phyloP scores from a whole-genome alignment of 2,329 filamentous ascomycete genomes.

The Neoascochyta sp. region DNA sequence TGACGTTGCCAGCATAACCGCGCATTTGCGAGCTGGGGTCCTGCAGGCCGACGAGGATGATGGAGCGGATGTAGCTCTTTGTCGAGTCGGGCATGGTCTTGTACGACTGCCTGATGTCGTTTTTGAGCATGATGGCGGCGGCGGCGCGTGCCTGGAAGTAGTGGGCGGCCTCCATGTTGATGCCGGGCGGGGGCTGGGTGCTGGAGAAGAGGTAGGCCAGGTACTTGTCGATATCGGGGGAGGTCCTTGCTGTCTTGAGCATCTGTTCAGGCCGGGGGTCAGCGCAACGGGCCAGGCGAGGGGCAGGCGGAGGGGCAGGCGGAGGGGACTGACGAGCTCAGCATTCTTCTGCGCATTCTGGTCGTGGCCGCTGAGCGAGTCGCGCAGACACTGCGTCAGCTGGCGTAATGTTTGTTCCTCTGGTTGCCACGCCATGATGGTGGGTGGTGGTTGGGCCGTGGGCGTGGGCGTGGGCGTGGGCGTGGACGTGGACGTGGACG shows the following conservation, averaged over 20 bases:
- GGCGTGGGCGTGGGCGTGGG: too few species aligned
- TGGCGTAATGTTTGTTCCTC: conserved; percentile 81
- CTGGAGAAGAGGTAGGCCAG: conserved; percentile 85
- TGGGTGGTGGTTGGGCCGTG: conserved; percentile 13
- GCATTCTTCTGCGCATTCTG: conserved; percentile 80
- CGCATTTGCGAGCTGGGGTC: conserved; percentile 80
- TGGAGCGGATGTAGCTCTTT: conserved; percentile 72
- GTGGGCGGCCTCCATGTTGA: conserved; percentile 57
- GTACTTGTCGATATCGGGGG: conserved; percentile 96
- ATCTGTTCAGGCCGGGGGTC: conserved; percentile 58
- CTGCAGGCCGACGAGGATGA: conserved; percentile 73
- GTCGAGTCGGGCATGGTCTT: conserved; percentile 71
- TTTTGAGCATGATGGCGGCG: conserved; percentile 92
- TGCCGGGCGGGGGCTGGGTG: conserved; percentile 56
- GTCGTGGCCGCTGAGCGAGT: conserved; percentile 84
- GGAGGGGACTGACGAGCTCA: conserved; percentile 64
- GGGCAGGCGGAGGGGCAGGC: conserved; percentile 6
- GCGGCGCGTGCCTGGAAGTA: conserved; percentile 78
- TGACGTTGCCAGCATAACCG: conserved; percentile 85
- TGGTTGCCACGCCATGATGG: conserved; percentile 85
- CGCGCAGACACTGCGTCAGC: conserved; percentile 82
- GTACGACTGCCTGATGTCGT: conserved; percentile 75
- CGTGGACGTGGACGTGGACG: too few species aligned
- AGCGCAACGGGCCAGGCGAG: conserved; percentile 14
- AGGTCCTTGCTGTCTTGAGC: conserved; percentile 82